Evolutionary conservation across 2,329 filamentous ascomycete species (phyloP).

Genomic region (Exophiala mesophila): DNA sequence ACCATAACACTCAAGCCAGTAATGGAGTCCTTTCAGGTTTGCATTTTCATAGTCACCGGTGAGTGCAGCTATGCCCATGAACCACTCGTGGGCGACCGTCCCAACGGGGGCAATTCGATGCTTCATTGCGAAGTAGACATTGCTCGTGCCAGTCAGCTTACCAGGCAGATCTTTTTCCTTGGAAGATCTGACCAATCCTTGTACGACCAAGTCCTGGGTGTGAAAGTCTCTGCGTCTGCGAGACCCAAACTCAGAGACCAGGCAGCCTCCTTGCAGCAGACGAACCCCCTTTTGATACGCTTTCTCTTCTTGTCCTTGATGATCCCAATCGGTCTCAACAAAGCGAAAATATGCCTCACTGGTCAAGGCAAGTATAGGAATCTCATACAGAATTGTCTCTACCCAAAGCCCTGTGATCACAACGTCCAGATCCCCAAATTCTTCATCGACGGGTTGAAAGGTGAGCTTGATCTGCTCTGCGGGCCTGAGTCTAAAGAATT

Average conservation of each 20-base stretch:
- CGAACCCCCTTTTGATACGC: constrained; percentile 75
- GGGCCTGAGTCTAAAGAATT: constrained; percentile 74
- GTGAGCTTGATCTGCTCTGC: constrained; percentile 70
- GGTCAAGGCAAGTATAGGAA: constrained; percentile 83
- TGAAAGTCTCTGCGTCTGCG: constrained; percentile 86
- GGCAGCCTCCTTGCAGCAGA: constrained; percentile 75
- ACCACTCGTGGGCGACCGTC: constrained; percentile 96
- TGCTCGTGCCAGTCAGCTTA: constrained; percentile 82
- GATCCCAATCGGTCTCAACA: constrained; percentile 87
- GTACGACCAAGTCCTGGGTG: constrained; percentile 87
- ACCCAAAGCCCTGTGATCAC: constrained; percentile 79
- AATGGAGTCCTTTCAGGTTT: constrained; percentile 75
- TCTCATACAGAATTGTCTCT: constrained; percentile 96
- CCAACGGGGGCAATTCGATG: constrained; percentile 80
- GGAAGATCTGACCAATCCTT: constrained; percentile 74
- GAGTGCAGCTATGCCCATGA: constrained; percentile 96
- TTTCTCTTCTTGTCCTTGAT: constrained; percentile 78
- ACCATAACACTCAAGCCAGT: constrained; percentile 91
- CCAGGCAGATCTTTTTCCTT: constrained; percentile 63
- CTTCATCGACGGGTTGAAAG: constrained; percentile 61
- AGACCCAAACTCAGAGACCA: constrained; percentile 91
- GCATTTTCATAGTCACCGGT: constrained; percentile 78
- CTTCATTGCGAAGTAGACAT: constrained; percentile 94
- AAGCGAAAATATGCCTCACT: constrained; percentile 98
- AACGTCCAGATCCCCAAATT: constrained; percentile 71